Evolutionary conservation across 2,329 filamentous ascomycete species (phyloP), one percentile per base, ranked within the genome.

Genomic region (Colletotrichum nymphaeae): DNA sequence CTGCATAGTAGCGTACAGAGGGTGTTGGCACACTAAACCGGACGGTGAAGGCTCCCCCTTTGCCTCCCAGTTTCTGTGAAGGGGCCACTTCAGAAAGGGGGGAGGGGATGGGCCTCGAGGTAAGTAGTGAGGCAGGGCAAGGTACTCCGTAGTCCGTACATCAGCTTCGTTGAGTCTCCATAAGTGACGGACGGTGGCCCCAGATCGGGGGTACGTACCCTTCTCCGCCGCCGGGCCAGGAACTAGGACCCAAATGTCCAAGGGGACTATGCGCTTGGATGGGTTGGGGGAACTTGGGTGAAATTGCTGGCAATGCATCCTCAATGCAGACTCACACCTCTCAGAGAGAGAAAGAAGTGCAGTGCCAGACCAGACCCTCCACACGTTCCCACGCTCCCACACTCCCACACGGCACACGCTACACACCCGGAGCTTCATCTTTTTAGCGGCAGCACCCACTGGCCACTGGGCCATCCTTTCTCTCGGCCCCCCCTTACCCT

Each of bases 231-330:
- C 55, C 26, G 63, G 49, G 35, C 63, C 35, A 72, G 60, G 70
- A 70, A 70, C 67, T 65, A 24, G 56, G 66, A 56, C 67, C 32
- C 55, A 65, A 64, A 32, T 26, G 28, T 53, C 37, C 63, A 65
- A 65, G 60, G 60, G 60, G 56, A 19, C 57, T 35, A 63, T 72
- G 72, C 63, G 72, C 72, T 68, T 74, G 72, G 72, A 68, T 74
- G 71, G 71, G 71, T 72, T 64, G 62, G 62, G 62, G 52, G 62
- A 64, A 49, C 42, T 49, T 67, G 72, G 72, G 68, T 68, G 72
- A 74, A 72, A 74, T 74, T 74, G 69, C 62, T 59, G 37, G 71
- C 37, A 73, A 73, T 73, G 71, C 71, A 73, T 62, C 68, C 52
- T 71, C 63, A 71, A 71, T 71, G 68, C 63, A 62, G 28, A 14